These are phyloP conservation scores for Cystobasidium onofrii DNA, from an alignment of 768 basidiomycete genomes.

Conservation along the genomic window DNA sequence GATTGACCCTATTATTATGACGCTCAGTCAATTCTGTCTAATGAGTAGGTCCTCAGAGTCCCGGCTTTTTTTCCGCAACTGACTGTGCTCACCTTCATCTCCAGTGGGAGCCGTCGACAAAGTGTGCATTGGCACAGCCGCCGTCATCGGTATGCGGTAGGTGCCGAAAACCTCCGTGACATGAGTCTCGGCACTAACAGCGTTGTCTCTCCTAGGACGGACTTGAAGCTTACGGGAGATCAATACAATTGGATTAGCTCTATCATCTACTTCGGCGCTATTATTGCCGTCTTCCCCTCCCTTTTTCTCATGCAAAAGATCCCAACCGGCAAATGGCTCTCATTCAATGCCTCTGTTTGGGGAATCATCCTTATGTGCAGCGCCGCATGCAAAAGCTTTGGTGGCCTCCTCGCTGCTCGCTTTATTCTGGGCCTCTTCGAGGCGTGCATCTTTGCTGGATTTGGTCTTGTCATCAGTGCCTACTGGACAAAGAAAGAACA, in stretches of 20 bases:
- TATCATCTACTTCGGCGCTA: constrained; percentile 31
- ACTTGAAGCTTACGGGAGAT: constrained; percentile 39
- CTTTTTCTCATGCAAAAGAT: constrained; percentile 33
- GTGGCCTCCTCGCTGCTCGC: constrained; percentile 33
- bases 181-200: neutral
- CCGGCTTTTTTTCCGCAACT: neutral
- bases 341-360: constrained; percentile 38
- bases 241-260: constrained; percentile 18
- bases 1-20: constrained; percentile 40
- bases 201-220: neutral
- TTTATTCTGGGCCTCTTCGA: constrained; percentile 42
- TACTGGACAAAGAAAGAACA: constrained; percentile 42
- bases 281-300: constrained; percentile 33
- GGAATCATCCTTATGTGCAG: constrained; percentile 37
- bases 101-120: constrained; percentile 39
- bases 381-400: constrained; percentile 35
- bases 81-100: neutral
- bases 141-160: constrained; percentile 36
- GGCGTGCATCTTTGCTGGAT: constrained; percentile 35
- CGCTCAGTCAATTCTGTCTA: constrained; percentile 34
- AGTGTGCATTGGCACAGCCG: constrained; percentile 40
- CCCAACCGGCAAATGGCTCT: constrained; percentile 34
- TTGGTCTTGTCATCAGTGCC: constrained; percentile 32
- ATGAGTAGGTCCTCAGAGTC: constrained; percentile 2
- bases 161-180: neutral